A percentile compares a stretch with the other conserved stretches of the same genome.
Conservation (phyloP, 2,329 filamentous ascomycete genomes). For the Fusarium sp. region DNA sequence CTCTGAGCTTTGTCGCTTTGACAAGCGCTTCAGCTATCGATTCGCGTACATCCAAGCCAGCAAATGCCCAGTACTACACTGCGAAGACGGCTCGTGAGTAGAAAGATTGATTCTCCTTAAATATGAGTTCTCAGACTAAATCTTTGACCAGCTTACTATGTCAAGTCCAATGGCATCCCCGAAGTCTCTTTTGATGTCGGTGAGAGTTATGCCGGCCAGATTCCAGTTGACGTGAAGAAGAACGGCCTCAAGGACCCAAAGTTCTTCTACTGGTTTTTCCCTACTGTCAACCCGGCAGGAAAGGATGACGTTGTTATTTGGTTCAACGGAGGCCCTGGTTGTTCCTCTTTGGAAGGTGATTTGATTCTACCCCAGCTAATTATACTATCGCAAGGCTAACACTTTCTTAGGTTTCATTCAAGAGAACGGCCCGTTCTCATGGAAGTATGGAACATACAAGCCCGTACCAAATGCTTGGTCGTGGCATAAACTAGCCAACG, state of each 20-base stretch:
- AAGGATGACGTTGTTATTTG: slow-evolving; percentile 46
- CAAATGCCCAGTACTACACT: slow-evolving; percentile 21
- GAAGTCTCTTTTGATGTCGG: slow-evolving; percentile 21
- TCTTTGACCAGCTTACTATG: not conserved
- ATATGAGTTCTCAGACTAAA: rapidly evolving
- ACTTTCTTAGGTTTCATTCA: not conserved
- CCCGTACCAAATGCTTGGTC: slow-evolving; percentile 25
- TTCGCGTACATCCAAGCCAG: slow-evolving; percentile 2
- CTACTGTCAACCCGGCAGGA: slow-evolving; percentile 41
- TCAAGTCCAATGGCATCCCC: not conserved
- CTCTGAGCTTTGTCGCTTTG: slow-evolving; percentile 9
- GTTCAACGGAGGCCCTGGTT: slow-evolving; percentile 42
- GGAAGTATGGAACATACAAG: slow-evolving; percentile 31
- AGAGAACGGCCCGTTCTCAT: slow-evolving; percentile 22
- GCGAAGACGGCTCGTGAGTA: slow-evolving; percentile 20
- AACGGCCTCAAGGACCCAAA: slow-evolving; percentile 29
- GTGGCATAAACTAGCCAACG: slow-evolving; percentile 26
- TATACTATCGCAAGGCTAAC: not conserved
- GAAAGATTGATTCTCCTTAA: rapidly evolving
- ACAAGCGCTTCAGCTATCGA: slow-evolving; percentile 16
- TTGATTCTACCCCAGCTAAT: rapidly evolving
- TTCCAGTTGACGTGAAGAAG: slow-evolving; percentile 31
- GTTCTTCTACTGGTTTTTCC: slow-evolving; percentile 47
- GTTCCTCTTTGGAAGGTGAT: slow-evolving; percentile 20
- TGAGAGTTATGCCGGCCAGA: slow-evolving; percentile 25